Conservation (phyloP, 257 asterid species). For the Cruciata laevipes region DNA sequence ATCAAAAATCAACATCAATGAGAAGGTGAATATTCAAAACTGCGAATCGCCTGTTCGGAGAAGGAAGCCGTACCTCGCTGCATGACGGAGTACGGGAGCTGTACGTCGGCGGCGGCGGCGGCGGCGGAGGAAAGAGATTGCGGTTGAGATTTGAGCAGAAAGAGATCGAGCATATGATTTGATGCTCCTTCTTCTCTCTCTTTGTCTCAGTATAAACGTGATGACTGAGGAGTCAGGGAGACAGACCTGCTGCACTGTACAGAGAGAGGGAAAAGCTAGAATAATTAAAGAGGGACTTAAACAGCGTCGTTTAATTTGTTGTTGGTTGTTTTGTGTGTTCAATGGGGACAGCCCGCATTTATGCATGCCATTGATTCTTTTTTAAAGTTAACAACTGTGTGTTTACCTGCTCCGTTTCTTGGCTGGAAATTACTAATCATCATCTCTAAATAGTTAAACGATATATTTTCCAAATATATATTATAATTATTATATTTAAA, state of each 20-base stretch:
- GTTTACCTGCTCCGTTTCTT: background rate
- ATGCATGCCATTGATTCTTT: background rate
- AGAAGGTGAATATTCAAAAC: background rate
- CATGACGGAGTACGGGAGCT: slow-evolving; percentile 1
- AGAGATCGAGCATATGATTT: slow-evolving; percentile 2
- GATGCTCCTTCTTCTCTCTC: background rate
- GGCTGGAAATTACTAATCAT: background rate
- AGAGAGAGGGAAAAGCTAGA: background rate
- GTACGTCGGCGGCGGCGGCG: background rate
- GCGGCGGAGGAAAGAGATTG: background rate
- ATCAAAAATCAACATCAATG: background rate
- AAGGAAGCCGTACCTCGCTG: slow-evolving; percentile 4
- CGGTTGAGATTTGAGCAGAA: background rate
- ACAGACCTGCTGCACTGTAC: background rate
- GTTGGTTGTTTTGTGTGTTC: background rate
- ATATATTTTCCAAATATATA: no score
- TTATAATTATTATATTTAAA: no score
- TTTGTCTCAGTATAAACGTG: background rate
- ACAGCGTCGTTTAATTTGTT: slow-evolving; percentile 2
- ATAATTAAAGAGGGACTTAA: background rate
- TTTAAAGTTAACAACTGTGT: no score
- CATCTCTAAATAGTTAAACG: no score
- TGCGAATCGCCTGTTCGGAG: background rate
- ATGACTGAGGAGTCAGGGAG: background rate
- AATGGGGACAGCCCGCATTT: background rate